Base-by-base conservation (phyloP, 129 eudicot genomes). In the Arctium lappa region DNA sequence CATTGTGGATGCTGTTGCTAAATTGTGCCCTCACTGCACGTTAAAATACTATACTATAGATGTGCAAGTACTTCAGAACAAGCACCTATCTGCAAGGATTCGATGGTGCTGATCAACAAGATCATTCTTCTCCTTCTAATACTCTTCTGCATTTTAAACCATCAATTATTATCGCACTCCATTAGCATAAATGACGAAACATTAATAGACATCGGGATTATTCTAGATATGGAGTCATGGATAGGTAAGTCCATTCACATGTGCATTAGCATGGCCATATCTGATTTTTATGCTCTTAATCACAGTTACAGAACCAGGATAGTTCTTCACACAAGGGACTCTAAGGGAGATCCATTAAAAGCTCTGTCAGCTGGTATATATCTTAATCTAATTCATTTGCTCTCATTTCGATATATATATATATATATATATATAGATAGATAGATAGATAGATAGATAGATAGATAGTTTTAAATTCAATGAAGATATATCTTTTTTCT, bases 171-270 rank as follows among this genome's bases (percentile, higher is more conserved):
- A 60, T 60, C 68, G 2, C 68, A 60, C 22, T 5, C 68, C 29
- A 18, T n/a, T 60, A 60, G n/a, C 29, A 60, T 16, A 60, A 18
- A 60, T 60, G 56, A 48, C 29, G 27, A 15, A 46, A 22, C 42
- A 1, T 18, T 11, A 50, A 4, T 62, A 39, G 16, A 1, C 27
- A 38, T 82, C 7, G 79, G 80, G n/a, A n/a, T 70, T 9, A n/a
- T 80, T 34, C 69, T 80, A 15, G 83, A 80, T 36, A 80, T 70
- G 77, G 69, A 80, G 46, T 44, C 69, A 46, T 69, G 68, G 76
- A 16, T 32, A 8, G 76, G 83, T 34, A 79, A 32, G 69, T 69
- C 83, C 68, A 69, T 79, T 44, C 27, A 79, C 83, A 69, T 32
- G 68, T 44, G 75, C 76, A 70, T 79, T 48, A 79, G 34, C 33